Conservation (phyloP, 1,139 yeast species). For the Hemisphaericaspora subhashii region DNA sequence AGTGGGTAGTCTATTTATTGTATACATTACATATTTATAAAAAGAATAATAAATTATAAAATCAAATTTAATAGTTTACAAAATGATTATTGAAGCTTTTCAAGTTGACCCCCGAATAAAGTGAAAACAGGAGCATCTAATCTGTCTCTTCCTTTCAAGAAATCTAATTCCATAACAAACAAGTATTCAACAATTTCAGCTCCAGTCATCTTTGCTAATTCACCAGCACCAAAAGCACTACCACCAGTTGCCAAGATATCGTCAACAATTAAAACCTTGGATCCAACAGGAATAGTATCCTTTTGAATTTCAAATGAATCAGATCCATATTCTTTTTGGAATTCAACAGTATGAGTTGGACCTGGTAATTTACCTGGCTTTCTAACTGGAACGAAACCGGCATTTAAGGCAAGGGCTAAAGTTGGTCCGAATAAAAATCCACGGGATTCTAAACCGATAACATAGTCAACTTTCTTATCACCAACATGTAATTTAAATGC, state of each 20-base stretch:
- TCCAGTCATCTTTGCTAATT: constrained; percentile 63
- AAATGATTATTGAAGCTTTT: constrained; percentile 30
- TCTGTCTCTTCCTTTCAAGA: constrained; percentile 89
- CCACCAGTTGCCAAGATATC: constrained; percentile 99
- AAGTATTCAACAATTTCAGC: constrained; percentile 77
- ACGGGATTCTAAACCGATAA: constrained; percentile 94
- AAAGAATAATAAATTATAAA: no score
- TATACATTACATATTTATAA: neutral
- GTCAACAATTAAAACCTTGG: constrained; percentile 84
- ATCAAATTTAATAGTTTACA: neutral
- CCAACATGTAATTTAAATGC: constrained; percentile 80
- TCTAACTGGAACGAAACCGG: constrained; percentile 93
- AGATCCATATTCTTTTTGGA: constrained; percentile 87
- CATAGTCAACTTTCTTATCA: constrained; percentile 70
- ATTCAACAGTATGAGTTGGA: constrained; percentile 66
- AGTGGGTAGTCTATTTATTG: constrained; percentile 42
- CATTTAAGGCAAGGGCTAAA: constrained; percentile 82
- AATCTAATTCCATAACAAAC: constrained; percentile 91
- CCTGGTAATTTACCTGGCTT: constrained; percentile 97
- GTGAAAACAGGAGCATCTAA: constrained; percentile 86
- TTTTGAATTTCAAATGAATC: constrained; percentile 89
- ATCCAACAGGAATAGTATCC: constrained; percentile 75
- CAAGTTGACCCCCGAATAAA: constrained; percentile 79
- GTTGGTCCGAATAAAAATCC: constrained; percentile 97
- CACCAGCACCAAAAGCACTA: constrained; percentile 92